These are phyloP conservation scores for Phoma sp. DNA, from an alignment of 2,329 filamentous ascomycete genomes.

Conservation along the genomic window DNA sequence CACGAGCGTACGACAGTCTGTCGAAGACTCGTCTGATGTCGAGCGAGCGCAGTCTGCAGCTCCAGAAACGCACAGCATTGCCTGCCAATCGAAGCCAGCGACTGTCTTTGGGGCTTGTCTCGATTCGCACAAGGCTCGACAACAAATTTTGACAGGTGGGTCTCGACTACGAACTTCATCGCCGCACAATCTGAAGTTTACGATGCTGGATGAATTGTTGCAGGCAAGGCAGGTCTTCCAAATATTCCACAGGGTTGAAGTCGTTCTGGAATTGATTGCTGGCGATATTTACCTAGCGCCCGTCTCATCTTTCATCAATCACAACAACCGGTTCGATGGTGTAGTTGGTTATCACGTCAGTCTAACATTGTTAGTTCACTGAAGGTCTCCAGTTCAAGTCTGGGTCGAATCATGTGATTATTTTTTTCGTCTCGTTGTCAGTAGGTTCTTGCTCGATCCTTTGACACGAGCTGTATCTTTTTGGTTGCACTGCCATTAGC, in stretches of 20 bases:
- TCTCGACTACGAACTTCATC: not conserved
- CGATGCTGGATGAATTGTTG: not conserved
- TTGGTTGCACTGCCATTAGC: no score
- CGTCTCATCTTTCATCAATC: not conserved
- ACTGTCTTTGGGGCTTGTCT: constrained; percentile 1
- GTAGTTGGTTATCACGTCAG: constrained; percentile 56
- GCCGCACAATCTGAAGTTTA: not conserved
- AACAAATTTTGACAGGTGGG: constrained; percentile 3
- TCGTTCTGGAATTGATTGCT: not conserved
- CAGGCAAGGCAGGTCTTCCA: not conserved
- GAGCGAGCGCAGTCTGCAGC: not conserved
- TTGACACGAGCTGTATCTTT: no score
- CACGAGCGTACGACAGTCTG: not conserved
- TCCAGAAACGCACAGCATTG: not conserved
- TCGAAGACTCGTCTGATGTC: not conserved
- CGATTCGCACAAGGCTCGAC: not conserved
- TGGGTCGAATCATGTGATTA: constrained; percentile 20
- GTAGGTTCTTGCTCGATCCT: no score
- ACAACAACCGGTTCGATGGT: constrained; percentile 34
- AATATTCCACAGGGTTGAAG: not conserved
- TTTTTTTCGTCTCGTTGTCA: constrained; percentile 7
- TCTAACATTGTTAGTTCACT: constrained; percentile 45
- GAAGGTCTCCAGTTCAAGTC: constrained; percentile 28
- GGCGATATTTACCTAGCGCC: not conserved
- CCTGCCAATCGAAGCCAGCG: not conserved